Evolutionary conservation across 768 basidiomycete genomes (phyloP), one percentile per base, ranked within the genome.

Genomic region (Suillus discolor): DNA sequence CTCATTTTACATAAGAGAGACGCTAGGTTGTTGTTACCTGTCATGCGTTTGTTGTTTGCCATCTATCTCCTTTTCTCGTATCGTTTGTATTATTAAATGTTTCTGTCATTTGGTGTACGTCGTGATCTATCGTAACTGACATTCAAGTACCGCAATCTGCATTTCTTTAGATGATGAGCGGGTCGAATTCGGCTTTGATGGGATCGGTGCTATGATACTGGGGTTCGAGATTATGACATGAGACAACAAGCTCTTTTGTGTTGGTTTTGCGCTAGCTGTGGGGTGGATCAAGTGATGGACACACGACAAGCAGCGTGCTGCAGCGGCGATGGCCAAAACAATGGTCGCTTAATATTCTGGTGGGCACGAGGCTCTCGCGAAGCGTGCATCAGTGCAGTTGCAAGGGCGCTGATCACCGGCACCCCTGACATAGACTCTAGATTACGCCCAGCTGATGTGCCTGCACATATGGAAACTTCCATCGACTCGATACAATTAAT

Each of bases 71-170:
- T 55, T 55, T 36, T 34, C 31, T 55, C 6, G 63, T 57, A 66
- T 65, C 31, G 64, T 44, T 51, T 77, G 69, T 77, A 75, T 71
- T 69, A 65, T 72, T 70, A 69, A 54, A 31, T 67, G 36, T 69
- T 55, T 75, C 64, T 68, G 61, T 62, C 67, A 67, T 53, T 67
- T 16, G 60, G 44, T 23, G 20, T 38, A n/a, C 20, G 54, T 34
- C 31, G 54, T 54, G 25, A 64, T 64, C 16, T 62, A 31, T 64
- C 23, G 41, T 64, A 44, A 45, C 34, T 45, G 41, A 34, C 51
- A 36, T 16, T 31, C 15, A 25, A 28, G 25, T 51, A 15, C 23
- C 49, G 25, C 47, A 49, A 49, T 15, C 47, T 49, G 23, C 15
- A 39, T 39, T 57, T 18, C 15, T 25, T 57, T 15, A 41, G 38